Base-by-base conservation (phyloP, 2,329 filamentous ascomycete species). In the Neonectria coccinea region DNA sequence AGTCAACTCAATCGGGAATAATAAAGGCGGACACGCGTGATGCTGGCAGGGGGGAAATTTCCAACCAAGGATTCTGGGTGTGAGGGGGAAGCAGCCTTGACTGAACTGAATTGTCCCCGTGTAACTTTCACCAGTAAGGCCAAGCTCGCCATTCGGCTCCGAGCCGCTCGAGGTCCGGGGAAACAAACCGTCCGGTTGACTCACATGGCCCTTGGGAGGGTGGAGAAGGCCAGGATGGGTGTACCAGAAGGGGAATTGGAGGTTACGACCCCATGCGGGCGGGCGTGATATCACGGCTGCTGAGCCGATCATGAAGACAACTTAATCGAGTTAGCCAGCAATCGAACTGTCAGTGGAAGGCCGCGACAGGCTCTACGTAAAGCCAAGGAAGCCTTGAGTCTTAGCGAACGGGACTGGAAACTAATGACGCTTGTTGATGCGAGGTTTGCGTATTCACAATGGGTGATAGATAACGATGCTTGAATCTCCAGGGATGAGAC, bases 301-400 rank as follows among this genome's bases (percentile, higher is more conserved):
- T 16, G 22, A 20, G 18, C 33, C 47, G 39, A 39, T 4, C 39
- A 44, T 29, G 45, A 56, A 48, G 12, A 55, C 9, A 45, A 44
- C 22, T 42, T 9, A 18, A 51, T 51, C n/a, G 25, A 48, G n/a
- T 20, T 42, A 62, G 47, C 31, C 18, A n/a, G 27, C 5, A 44
- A 10, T 6, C 27, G 10, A n/a, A n/a, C 12, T 47, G 29, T 39
- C 53, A 25, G 36, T 10, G 31, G 47, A 48, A 29, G 22, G 47
- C 45, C 31, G n/a, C 59, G 59, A 56, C 53, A 22, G 44, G 41
- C 7, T 57, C 53, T 47, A 57, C 59, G 59, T 62, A 52, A 57
- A 29, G 18, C 10, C 39, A 47, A 8, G 44, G 44, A 47, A 47
- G 53, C 54, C n/a, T 16, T 33, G 41, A 20, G 22, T 47, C 25